Evolutionary conservation across 23 red algal genomes (phyloP).

Genomic region (Cyanidioschyzon merolae): DNA sequence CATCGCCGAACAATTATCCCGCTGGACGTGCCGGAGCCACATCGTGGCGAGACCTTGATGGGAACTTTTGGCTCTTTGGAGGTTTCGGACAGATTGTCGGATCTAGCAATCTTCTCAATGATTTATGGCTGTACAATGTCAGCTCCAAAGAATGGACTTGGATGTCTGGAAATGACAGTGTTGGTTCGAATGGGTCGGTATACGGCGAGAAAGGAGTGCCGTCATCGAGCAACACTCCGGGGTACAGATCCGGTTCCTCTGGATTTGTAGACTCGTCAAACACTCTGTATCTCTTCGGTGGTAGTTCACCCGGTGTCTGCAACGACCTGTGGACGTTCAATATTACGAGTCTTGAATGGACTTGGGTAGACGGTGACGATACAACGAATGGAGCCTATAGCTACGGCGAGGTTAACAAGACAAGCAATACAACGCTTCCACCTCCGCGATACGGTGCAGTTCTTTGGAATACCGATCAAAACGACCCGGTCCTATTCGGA

Average conservation of each 20-base stretch:
- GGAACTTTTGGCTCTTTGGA: background rate
- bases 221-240: background rate
- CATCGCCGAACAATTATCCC: background rate
- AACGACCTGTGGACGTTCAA: constrained; percentile 3
- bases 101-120: background rate
- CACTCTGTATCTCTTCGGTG: background rate
- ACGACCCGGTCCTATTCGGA: background rate
- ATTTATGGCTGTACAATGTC: background rate
- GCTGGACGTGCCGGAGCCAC: background rate
- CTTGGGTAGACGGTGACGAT: background rate
- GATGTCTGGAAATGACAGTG: background rate
- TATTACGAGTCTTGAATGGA: background rate
- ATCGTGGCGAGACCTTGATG: background rate
- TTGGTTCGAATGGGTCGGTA: background rate
- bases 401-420: background rate
- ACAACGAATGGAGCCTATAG: background rate
- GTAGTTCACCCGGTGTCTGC: background rate
- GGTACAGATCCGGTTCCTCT: background rate
- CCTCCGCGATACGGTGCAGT: background rate
- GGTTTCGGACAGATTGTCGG: background rate
- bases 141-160: background rate
- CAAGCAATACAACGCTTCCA: background rate
- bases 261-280: background rate
- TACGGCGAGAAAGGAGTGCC: background rate
- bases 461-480: background rate